phyloP scores from a whole-genome alignment of 129 eudicot species.

The Saposhnikovia divaricata region DNA sequence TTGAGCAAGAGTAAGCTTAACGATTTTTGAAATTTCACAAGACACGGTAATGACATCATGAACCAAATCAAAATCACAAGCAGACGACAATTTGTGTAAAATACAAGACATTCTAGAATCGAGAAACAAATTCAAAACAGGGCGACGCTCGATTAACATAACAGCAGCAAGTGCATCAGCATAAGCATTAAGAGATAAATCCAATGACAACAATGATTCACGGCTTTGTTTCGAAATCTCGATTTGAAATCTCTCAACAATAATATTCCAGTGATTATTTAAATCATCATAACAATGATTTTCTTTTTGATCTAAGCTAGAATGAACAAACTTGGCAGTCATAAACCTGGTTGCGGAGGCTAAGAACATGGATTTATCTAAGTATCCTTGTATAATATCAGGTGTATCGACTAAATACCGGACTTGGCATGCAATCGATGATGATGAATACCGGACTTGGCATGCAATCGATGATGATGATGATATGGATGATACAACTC shows the following conservation, averaged over 20 bases:
- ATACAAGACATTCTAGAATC: slow-evolving; percentile 61
- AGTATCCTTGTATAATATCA: slow-evolving; percentile 76
- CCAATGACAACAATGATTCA: slow-evolving; percentile 47
- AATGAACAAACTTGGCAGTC: slow-evolving; percentile 67
- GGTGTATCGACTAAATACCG: slow-evolving; percentile 37
- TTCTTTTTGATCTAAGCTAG: slow-evolving; percentile 17
- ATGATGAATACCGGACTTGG: too few species aligned
- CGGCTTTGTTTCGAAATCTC: slow-evolving; percentile 82
- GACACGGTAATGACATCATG: slow-evolving; percentile 44
- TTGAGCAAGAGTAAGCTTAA: slow-evolving; percentile 71
- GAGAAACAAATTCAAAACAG: slow-evolving; percentile 48
- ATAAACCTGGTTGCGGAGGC: slow-evolving; percentile 61
- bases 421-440: too few species aligned
- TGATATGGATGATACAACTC: too few species aligned
- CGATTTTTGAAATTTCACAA: slow-evolving; percentile 67
- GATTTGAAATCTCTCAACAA: slow-evolving; percentile 57
- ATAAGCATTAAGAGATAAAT: slow-evolving; percentile 44
- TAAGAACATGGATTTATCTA: slow-evolving; percentile 65
- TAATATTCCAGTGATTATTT: slow-evolving; percentile 52
- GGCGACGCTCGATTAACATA: slow-evolving; percentile 60
- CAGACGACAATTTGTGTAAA: slow-evolving; percentile 32
- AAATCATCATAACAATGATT: slow-evolving; percentile 34
- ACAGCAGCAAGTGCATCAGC: slow-evolving; percentile 86
- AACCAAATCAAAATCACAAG: slow-evolving; percentile 21
- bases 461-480: too few species aligned